Conservation (phyloP, 2,329 filamentous ascomycete species). For the Lasiodiplodia sp. region DNA sequence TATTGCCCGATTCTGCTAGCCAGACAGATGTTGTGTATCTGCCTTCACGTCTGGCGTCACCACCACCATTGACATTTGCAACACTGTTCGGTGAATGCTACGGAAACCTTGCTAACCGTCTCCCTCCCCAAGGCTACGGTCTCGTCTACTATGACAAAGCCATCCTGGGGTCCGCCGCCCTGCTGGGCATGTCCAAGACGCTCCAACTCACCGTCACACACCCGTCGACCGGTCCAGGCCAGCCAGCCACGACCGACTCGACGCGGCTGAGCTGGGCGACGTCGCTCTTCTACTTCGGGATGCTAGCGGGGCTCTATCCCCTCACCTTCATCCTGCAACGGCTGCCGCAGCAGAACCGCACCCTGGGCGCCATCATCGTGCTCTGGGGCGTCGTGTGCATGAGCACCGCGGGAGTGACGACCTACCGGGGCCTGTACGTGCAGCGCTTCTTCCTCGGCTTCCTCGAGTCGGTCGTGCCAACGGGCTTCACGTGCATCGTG, state of each 20-base stretch:
- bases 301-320: constrained; percentile 76
- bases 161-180: constrained; percentile 73
- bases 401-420: constrained; percentile 68
- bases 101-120: constrained; percentile 38
- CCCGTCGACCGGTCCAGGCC: constrained; percentile 49
- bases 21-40: constrained; percentile 6
- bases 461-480: constrained; percentile 63
- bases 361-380: constrained; percentile 69
- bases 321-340: constrained; percentile 75
- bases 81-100: neutral
- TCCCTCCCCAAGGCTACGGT: constrained; percentile 62
- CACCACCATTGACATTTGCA: neutral
- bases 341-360: constrained; percentile 66
- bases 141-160: constrained; percentile 78
- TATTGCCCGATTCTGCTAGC: constrained; percentile 25
- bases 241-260: constrained; percentile 63
- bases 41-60: neutral
- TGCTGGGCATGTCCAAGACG: constrained; percentile 79
- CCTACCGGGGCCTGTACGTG: constrained; percentile 66
- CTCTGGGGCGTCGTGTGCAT: constrained; percentile 73
- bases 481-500: constrained; percentile 64
- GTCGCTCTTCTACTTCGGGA: constrained; percentile 81
- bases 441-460: constrained; percentile 65
- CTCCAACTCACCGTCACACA: constrained; percentile 65
- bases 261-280: constrained; percentile 77